A percentile compares a stretch with the other conserved stretches of the same genome.
Conservation (phyloP, 176 grass and related monocot genomes). For the Juncus effusus region DNA sequence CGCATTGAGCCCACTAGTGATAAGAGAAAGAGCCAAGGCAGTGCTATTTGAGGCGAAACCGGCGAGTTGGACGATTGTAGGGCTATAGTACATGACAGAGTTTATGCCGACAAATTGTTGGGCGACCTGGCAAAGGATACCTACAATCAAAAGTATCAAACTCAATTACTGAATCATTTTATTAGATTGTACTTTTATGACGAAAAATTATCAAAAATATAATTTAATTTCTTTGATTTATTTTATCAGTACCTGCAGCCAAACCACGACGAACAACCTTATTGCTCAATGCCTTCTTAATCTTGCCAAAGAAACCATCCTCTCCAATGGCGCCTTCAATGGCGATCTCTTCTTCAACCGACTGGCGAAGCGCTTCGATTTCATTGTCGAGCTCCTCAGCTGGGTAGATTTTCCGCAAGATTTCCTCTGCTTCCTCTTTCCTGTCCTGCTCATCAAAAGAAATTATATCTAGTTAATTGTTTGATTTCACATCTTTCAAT, state of each 20-base stretch:
- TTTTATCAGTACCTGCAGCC: conserved; percentile 44
- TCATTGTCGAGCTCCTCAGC: conserved; percentile 47
- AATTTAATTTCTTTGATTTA: too few relatives aligned
- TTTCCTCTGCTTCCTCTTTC: conserved; percentile 56
- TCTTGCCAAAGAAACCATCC: conserved; percentile 18
- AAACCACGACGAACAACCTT: conserved; percentile 46
- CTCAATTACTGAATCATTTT: too few relatives aligned
- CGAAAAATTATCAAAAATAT: too few relatives aligned
- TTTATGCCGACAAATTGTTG: conserved; percentile 95
- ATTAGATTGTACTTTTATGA: too few relatives aligned
- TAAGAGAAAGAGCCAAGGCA: conserved; percentile 63
- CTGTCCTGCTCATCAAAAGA: conserved; percentile 26
- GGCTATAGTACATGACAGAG: conserved; percentile 94
- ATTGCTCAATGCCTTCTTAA: conserved; percentile 36
- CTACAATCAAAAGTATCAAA: conserved; percentile 27
- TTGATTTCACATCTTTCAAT: neutral
- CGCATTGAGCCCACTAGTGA: conserved; percentile 79
- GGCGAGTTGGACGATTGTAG: conserved; percentile 74
- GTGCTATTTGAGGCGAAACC: conserved; percentile 81
- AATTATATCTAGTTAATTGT: neutral
- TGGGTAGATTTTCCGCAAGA: conserved; percentile 53
- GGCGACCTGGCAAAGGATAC: conserved; percentile 36
- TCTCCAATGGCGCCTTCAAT: conserved; percentile 42
- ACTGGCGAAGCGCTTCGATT: conserved; percentile 58
- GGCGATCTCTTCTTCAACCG: conserved; percentile 52